Evolutionary conservation across 345 rosid genomes (phyloP), one percentile per base, ranked within the genome.

Genomic region (Firmiana major): DNA sequence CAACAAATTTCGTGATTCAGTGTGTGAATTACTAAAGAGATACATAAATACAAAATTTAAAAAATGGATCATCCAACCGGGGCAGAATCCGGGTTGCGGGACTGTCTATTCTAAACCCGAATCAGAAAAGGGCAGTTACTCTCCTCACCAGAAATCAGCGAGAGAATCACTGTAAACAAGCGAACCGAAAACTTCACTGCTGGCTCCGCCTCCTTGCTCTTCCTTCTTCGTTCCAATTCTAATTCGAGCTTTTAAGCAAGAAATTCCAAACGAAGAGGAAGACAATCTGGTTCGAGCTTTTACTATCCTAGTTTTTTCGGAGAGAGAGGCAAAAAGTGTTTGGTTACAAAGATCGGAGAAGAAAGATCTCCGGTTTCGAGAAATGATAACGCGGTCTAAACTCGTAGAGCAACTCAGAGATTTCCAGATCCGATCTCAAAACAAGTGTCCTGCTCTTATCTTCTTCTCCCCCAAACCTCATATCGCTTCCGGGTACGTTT

Each of bases 381-480:
- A 75, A 19, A 89, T 87, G 92, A 86, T 89, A 62, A 89, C 92
- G 43, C 78, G 89, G 68, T 86, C 90, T 62, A 86, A 85, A 82
- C 89, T 87, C 66, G 92, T 79, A 7, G 92, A 89, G 87, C 89
- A 82, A 81, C 83, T 86, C 77, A 79, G 89, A 60, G 86, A 85
- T 68, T 77, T 78, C 83, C 88, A 85, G 90, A 77, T 89, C 87
- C 83, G 88, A 78, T 85, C 88, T 48, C 89, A 85, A 66, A 78
- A 77, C 78, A 85, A 80, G 76, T 85, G 73, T 48, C 77, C 82
- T 53, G 83, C 83, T 77, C 92, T 86, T 86, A 75, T 77, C 13
- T 9, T 83, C 78, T 89, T 89, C 88, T 87, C 90, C 64, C 89
- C 88, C 21, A 89, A 83, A 69, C 85, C 85, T 24, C 78, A 73